Conservation (phyloP, 176 grass and related monocot species). For the Elaeis guineensis region DNA sequence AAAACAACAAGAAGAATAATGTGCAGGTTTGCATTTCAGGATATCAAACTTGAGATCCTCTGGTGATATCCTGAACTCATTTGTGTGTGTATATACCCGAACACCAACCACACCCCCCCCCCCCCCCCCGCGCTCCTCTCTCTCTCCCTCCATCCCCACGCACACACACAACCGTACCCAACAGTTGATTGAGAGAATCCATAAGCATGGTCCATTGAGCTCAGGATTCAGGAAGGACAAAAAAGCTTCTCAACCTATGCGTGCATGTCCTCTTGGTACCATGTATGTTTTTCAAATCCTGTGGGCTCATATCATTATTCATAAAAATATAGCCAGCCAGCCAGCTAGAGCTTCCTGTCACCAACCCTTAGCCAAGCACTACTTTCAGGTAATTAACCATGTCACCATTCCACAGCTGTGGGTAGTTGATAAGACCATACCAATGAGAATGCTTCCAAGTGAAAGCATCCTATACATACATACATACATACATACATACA, state of each 20-base stretch:
- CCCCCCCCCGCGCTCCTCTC: neutral
- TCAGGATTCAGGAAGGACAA: constrained; percentile 19
- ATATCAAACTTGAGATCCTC: constrained; percentile 58
- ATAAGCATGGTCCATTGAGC: constrained; percentile 8
- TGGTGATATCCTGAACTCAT: no score
- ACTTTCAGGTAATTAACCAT: neutral
- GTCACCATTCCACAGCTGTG: constrained; percentile 9
- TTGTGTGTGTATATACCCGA: no score
- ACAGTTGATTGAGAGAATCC: constrained; percentile 1
- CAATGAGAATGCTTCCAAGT: neutral
- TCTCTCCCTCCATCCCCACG: neutral
- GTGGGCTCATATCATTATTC: constrained; percentile 29
- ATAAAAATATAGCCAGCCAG: constrained; percentile 23
- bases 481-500: no score
- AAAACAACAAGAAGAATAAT: constrained; percentile 56
- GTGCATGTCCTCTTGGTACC: constrained; percentile 20
- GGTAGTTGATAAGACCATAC: neutral
- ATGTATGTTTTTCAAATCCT: constrained; percentile 10
- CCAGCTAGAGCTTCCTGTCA: constrained; percentile 15
- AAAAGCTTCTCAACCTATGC: constrained; percentile 17
- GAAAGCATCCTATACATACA: no score
- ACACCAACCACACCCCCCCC: no score
- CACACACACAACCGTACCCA: neutral
- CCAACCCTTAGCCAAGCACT: neutral
- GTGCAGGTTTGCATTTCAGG: constrained; percentile 52